Base-by-base conservation (phyloP, 2,329 filamentous ascomycete genomes). In the Hypoxylon sp. region DNA sequence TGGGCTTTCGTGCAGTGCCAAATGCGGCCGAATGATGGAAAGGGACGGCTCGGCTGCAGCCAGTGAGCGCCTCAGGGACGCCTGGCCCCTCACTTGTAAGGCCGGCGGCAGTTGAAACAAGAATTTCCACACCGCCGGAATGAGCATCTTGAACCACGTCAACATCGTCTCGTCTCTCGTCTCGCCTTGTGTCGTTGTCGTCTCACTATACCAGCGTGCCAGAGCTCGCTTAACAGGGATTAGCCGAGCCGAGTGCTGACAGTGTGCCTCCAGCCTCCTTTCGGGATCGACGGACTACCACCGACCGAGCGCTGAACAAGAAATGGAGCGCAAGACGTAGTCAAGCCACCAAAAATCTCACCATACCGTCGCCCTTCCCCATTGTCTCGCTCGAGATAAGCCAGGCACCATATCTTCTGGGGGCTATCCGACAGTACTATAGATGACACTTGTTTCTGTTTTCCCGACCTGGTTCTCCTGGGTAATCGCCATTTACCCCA, bases 21-120 rank as follows among this genome's bases (percentile, higher is more conserved):
- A 67, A 49, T 61, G 57, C 53, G n/a, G n/a, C 64, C 60, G 63
- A 65, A 61, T 53, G 52, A n/a, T 60, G 60, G 60, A 55, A 63
- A 65, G 60, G 55, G 60, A 38, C 49, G 41, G 65, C 59, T 59
- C 52, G 33, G 50, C 45, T 60, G 64, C 58, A 48, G 53, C 62
- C 48, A 53, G 54, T 51, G 53, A 45, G 21, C 20, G 18, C 42
- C 43, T 38, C 18, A 13, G 13, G 15, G 29, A 4, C 41, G n/a
- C 41, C 45, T 35, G 42, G 48, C 64, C 62, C 64, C 60, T 63
- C 64, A 58, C 31, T n/a, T 60, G 53, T 58, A 59, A 48, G 58
- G 60, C 55, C 47, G 51, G 64, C 64, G 64, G 64, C 64, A 67
- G 62, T 67, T 67, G 64, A 66, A 65, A 65, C 64, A 46, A 60